phyloP scores from a whole-genome alignment of 345 rosid genomes.

The Populus ilicifolia region DNA sequence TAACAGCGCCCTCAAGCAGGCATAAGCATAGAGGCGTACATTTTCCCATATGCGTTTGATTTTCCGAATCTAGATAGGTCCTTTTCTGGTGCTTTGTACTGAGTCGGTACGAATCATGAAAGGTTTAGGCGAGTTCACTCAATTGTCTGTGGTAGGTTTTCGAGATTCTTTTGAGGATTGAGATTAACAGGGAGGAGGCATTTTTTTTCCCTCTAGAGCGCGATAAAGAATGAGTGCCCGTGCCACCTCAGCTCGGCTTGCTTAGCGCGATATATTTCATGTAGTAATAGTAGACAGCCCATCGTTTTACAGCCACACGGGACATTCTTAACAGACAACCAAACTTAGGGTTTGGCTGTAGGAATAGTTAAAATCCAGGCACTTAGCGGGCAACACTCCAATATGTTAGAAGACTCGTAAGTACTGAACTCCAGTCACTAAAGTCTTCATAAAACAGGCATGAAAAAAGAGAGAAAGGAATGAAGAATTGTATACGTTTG shows the following conservation, averaged over 20 bases:
- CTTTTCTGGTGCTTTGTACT: too few species aligned
- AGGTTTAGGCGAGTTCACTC: not conserved
- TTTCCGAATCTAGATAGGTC: too few species aligned
- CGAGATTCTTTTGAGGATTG: too few species aligned
- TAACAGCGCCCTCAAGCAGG: too few species aligned
- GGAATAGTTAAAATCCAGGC: not conserved
- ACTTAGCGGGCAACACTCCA: not conserved
- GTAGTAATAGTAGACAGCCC: not conserved
- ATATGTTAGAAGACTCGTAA: not conserved
- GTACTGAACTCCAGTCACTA: not conserved
- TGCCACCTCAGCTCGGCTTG: not conserved
- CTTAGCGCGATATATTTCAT: not conserved
- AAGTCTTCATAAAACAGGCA: not conserved
- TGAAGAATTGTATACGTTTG: not conserved
- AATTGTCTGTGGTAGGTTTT: not conserved
- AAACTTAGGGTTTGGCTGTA: not conserved
- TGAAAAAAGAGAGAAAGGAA: not conserved
- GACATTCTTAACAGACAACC: not conserved
- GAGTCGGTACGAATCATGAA: too few species aligned
- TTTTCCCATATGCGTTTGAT: too few species aligned
- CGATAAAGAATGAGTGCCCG: not conserved
- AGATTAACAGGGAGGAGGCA: too few species aligned
- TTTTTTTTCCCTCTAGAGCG: too few species aligned
- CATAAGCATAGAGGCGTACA: too few species aligned
- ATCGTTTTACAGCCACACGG: not conserved